Evolutionary conservation across 371 early-diverging fungal species (phyloP), one percentile per base, ranked within the genome.

Genomic region (Mortierella sp.): DNA sequence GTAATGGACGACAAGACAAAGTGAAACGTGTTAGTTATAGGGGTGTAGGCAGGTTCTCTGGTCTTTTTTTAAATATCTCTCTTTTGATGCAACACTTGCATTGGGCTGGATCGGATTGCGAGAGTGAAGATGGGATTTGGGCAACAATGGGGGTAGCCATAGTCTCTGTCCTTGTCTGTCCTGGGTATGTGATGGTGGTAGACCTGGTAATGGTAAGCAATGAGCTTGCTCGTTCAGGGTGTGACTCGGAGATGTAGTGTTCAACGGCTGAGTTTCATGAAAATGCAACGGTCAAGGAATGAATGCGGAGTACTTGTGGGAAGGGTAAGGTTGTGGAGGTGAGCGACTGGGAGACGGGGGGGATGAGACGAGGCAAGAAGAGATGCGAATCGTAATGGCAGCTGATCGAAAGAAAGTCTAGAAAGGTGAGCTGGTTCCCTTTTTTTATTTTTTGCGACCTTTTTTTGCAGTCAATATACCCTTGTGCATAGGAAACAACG

Each of bases 121-220:
- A 28, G 35, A 77, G 62, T 37, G 77, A 68, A 43, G 68, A 68
- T 47, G 78, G 78, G 60, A 72, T 65, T 57, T 60, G 73, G 43
- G 61, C 43, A 43, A 62, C 22, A 39, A 52, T 67, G 66, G 62
- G 10, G 37, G 57, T 57, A 9, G 70, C 66, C 75, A 75, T 75
- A 35, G 64, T 54, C 9, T 26, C 4, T 4, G 1, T 30, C 30
- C 4, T 4, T 39, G 28, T 26, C 45, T 58, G 32, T 18, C 49
- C 20, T 47, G 49, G 49, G 20, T 18, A 47, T 18, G 49, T 47
- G 49, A 18, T 47, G 49, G 20, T 18, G 49, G 49, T 47, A 47
- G 49, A 14, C 32, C 22, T 51, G 52, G 62, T 18, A 30, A 37
- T 30, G 8, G 43, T 20, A 43, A 22, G 5, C 32, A 43, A 18